These are phyloP conservation scores for Nidularia pulvinata DNA, from an alignment of 768 basidiomycete species.

Conservation along the genomic window DNA sequence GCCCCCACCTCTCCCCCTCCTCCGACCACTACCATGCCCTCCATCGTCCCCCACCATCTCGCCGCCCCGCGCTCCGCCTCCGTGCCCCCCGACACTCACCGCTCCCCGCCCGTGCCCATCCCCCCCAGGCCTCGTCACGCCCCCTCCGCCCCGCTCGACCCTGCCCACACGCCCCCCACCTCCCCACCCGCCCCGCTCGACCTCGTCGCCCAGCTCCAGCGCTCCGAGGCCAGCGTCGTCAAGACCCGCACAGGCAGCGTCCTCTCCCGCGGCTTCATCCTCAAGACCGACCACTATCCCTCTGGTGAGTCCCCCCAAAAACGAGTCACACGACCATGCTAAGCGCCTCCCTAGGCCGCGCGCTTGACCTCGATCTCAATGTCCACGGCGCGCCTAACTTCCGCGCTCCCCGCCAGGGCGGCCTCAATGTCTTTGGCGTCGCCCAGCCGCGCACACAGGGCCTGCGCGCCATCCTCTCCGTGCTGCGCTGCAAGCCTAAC, in stretches of 20 bases:
- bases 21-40: too few relatives aligned
- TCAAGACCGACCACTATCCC: slow-evolving; percentile 93
- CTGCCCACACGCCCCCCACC: slow-evolving; percentile 6
- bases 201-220: slow-evolving; percentile 60
- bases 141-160: neutral
- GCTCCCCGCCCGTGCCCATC: slow-evolving; percentile 4
- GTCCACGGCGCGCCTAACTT: slow-evolving; percentile 97
- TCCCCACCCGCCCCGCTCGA: slow-evolving; percentile 43
- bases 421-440: slow-evolving; percentile 91
- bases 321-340: neutral
- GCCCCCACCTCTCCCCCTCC: too few relatives aligned
- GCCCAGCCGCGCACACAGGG: slow-evolving; percentile 96
- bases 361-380: slow-evolving; percentile 87
- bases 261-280: slow-evolving; percentile 83
- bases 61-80: too few relatives aligned
- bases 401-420: slow-evolving; percentile 74
- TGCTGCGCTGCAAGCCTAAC: slow-evolving; percentile 75
- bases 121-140: neutral
- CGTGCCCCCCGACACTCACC: neutral
- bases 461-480: slow-evolving; percentile 84
- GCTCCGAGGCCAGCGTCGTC: slow-evolving; percentile 73
- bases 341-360: slow-evolving; percentile 57
- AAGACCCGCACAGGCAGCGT: slow-evolving; percentile 86
- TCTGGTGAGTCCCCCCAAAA: slow-evolving; percentile 45
- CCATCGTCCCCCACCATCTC: too few relatives aligned